Percentiles rank a stretch among this genome's conserved stretches.
Conservation (phyloP, 164 flowering plant species). For the Litsea cubeba region DNA sequence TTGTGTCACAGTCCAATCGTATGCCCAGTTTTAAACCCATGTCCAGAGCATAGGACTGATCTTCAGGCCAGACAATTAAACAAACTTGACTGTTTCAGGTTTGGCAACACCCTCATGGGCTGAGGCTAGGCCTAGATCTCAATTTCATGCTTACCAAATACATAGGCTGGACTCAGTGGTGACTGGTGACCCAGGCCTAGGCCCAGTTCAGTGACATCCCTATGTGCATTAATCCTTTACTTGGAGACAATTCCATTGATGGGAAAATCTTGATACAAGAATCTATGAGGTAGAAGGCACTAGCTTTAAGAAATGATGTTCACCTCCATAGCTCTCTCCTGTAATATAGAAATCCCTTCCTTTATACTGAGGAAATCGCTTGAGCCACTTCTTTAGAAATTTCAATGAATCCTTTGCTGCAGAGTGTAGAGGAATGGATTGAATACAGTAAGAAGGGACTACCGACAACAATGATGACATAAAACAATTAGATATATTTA, state of each 20-base stretch:
- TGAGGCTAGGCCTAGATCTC: too few relatives aligned
- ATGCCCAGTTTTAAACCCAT: too few relatives aligned
- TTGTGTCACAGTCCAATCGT: too few relatives aligned
- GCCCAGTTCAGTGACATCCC: background rate
- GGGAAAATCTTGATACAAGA: background rate
- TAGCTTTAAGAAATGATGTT: background rate
- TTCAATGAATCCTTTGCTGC: constrained; percentile 69
- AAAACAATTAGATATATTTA: background rate
- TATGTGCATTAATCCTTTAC: background rate
- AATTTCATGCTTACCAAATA: too few relatives aligned
- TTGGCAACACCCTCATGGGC: too few relatives aligned
- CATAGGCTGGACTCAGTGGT: too few relatives aligned
- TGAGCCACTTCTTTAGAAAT: constrained; percentile 69
- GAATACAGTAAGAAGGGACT: background rate
- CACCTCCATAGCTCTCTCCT: constrained; percentile 94
- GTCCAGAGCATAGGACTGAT: too few relatives aligned
- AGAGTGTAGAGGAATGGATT: constrained; percentile 5
- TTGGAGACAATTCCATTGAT: background rate
- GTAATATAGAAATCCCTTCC: constrained; percentile 69
- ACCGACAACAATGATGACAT: background rate
- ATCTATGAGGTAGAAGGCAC: background rate
- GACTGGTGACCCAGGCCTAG: too few relatives aligned
- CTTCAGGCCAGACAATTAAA: too few relatives aligned
- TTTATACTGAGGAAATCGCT: constrained; percentile 73
- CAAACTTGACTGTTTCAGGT: too few relatives aligned